A percentile compares a stretch with the other conserved stretches of the same genome.
These are phyloP conservation scores for Psidium friedrichsthalianum DNA, from an alignment of 345 rosid genomes.

Conservation along the genomic window DNA sequence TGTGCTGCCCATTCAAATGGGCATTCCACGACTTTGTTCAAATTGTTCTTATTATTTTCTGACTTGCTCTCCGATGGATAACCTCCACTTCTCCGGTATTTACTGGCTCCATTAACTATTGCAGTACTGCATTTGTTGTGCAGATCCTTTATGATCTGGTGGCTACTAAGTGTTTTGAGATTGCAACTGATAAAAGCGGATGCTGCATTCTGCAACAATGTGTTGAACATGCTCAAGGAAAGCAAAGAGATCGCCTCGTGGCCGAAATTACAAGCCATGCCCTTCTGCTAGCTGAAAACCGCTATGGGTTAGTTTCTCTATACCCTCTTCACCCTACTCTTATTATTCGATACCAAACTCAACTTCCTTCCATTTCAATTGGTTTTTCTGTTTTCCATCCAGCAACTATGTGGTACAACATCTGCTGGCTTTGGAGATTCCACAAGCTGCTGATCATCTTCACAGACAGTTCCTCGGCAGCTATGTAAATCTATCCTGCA, in stretches of 20 bases:
- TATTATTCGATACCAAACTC: not conserved
- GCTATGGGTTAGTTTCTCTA: constrained; percentile 39
- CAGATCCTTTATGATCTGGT: constrained; percentile 48
- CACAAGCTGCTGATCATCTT: constrained; percentile 17
- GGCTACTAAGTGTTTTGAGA: constrained; percentile 21
- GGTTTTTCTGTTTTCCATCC: constrained; percentile 5
- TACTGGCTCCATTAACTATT: not conserved
- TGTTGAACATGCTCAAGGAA: constrained; percentile 16
- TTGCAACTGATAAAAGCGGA: constrained; percentile 62
- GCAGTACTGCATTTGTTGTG: not conserved
- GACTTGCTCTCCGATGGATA: not conserved
- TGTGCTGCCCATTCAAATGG: not conserved
- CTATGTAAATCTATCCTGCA: constrained; percentile 35
- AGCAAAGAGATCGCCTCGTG: constrained; percentile 25
- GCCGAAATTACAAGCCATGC: constrained; percentile 30
- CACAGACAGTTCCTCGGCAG: constrained; percentile 31
- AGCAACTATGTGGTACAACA: constrained; percentile 76
- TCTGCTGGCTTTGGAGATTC: constrained; percentile 23
- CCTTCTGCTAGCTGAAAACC: constrained; percentile 33
- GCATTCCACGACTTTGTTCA: not conserved
- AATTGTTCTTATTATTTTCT: not conserved
- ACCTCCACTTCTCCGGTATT: not conserved
- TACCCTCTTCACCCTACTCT: not conserved
- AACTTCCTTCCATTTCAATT: not conserved
- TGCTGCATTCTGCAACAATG: constrained; percentile 56